Evolutionary conservation across 2,329 filamentous ascomycete species (phyloP), one percentile per base, ranked within the genome.

Genomic region (Arthrobotrys iridis): DNA sequence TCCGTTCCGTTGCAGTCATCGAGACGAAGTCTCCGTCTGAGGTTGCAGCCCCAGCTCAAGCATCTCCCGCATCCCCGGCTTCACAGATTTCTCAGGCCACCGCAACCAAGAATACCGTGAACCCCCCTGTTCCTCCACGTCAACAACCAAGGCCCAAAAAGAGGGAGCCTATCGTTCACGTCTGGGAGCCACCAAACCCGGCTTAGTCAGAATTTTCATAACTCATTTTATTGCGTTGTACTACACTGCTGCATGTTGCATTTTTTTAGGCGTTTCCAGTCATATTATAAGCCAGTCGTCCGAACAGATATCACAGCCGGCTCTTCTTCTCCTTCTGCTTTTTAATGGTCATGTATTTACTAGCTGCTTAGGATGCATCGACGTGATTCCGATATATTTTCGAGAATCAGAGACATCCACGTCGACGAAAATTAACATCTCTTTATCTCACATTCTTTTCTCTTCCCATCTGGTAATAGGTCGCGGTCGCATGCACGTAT

Each of bases 361-460:
- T 58, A 58, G 50, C 24, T 40, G 40, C 4, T 43, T 43, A n/a
- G 11, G 20, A 41, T 40, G 35, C 30, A 8, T 24, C 13, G 22
- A 41, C 4, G n/a, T 5, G 55, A 18, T 55, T 55, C 37, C 37
- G 35, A 22, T 7, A 59, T 43, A 59, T 41, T 59, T 59, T 59
- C 33, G 37, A 43, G 55, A 59, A 59, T 43, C 37, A 28, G 35
- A 59, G 55, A 43, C 35, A 43, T 15, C 24, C 55, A 55, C 8
- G 15, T 24, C 24, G 50, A 55, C 30, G 28, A 28, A 18, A 55
- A 55, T 55, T 26, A 13, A 20, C 18, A 18, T 37, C 22, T 22
- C 13, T 22, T 24, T 55, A 22, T 52, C 28, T 33, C 4, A 37
- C 28, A 4, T 10, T 33, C 28, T 10, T 33, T 10, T 33, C 28